Percentiles rank a stretch among this genome's conserved stretches.
Conservation (phyloP, 129 eudicot species). For the Tagetes erecta region DNA sequence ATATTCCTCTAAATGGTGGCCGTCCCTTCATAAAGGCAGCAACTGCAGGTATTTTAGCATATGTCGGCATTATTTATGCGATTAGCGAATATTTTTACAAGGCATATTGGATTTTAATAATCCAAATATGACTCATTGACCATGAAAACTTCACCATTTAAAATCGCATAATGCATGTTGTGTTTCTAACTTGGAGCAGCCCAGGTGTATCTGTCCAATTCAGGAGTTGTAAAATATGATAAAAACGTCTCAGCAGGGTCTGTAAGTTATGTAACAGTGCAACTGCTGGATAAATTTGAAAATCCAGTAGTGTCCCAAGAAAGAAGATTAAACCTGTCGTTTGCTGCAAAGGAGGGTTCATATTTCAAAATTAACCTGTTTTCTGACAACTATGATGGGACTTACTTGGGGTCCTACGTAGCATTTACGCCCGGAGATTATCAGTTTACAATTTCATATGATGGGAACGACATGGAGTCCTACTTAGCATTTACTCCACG, state of each 20-base stretch:
- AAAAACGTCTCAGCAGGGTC: constrained; percentile 40
- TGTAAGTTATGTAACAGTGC: constrained; percentile 49
- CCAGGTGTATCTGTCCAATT: constrained; percentile 60
- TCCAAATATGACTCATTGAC: no score
- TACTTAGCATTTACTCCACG: no score
- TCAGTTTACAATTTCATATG: constrained; percentile 57
- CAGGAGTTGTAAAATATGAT: constrained; percentile 48
- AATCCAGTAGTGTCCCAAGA: constrained; percentile 55
- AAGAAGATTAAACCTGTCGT: constrained; percentile 54
- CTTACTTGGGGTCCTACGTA: constrained; percentile 50
- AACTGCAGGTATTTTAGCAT: constrained; percentile 54
- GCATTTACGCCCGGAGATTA: constrained; percentile 48
- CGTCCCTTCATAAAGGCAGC: constrained; percentile 56
- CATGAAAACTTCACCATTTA: no score
- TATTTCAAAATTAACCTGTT: constrained; percentile 34
- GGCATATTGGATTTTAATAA: no score
- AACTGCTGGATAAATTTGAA: constrained; percentile 64
- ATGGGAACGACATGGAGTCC: not conserved
- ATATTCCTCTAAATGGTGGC: constrained; percentile 67
- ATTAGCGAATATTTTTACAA: not conserved
- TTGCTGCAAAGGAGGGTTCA: constrained; percentile 45
- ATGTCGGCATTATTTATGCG: constrained; percentile 5
- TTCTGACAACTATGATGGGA: constrained; percentile 67
- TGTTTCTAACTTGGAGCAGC: constrained; percentile 46
- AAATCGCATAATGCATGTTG: not conserved